Percentiles rank a stretch among this genome's conserved stretches.
phyloP scores from a whole-genome alignment of 2,329 filamentous ascomycete genomes.

The Botrytis cinerea region DNA sequence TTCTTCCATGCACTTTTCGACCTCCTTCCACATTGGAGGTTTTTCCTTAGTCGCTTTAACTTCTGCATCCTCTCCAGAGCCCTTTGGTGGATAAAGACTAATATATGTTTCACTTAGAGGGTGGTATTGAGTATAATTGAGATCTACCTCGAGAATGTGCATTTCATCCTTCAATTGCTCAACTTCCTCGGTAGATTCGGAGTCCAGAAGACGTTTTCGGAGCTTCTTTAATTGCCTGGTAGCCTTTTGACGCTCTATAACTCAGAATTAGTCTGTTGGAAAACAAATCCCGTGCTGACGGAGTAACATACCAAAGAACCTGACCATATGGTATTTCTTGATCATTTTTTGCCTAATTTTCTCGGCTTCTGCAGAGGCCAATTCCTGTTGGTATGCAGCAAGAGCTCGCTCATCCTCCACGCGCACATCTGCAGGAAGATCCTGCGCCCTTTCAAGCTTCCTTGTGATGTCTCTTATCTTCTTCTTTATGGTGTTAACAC shows the following conservation, averaged over 20 bases:
- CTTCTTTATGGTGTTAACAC: slow-evolving; percentile 66
- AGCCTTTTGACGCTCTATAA: slow-evolving; percentile 70
- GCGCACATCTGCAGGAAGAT: slow-evolving; percentile 67
- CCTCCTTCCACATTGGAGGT: slow-evolving; percentile 64
- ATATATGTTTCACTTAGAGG: slow-evolving; percentile 72
- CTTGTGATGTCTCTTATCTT: slow-evolving; percentile 69
- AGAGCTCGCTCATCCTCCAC: slow-evolving; percentile 73
- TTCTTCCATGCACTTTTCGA: slow-evolving; percentile 65
- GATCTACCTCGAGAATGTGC: slow-evolving; percentile 71
- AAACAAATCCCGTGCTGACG: not conserved
- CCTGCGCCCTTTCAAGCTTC: slow-evolving; percentile 59
- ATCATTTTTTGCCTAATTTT: slow-evolving; percentile 71
- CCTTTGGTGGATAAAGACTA: slow-evolving; percentile 57
- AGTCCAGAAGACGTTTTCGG: slow-evolving; percentile 56
- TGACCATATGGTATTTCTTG: slow-evolving; percentile 76
- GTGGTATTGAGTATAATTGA: slow-evolving; percentile 73
- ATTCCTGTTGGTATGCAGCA: slow-evolving; percentile 63
- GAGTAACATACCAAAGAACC: slow-evolving; percentile 70
- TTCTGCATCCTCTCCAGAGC: slow-evolving; percentile 40
- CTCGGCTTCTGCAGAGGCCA: slow-evolving; percentile 59
- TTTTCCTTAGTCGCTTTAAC: slow-evolving; percentile 41
- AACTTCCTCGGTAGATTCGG: slow-evolving; percentile 53
- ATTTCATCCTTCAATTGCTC: slow-evolving; percentile 56
- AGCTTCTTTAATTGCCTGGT: slow-evolving; percentile 66
- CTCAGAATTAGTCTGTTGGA: slow-evolving; percentile 23